Evolutionary conservation across 345 rosid species (phyloP), one percentile per base, ranked within the genome.

Genomic region (Citrus mangshanensis): DNA sequence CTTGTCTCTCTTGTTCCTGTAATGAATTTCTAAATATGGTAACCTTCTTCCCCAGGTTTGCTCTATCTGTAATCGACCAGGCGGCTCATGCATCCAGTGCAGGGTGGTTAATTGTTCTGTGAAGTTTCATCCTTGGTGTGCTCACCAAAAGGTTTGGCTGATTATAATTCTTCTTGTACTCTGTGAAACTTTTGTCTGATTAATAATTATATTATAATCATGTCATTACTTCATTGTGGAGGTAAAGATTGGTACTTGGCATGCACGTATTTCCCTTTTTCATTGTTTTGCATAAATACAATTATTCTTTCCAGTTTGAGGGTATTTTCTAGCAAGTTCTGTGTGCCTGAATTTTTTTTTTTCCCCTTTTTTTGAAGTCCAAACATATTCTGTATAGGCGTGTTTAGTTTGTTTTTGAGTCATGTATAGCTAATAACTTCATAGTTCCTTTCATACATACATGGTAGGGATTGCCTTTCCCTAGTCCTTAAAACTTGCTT

Each of bases 71-170:
- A 64, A 77, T 81, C 82, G 86, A 28, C 84, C 82, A 5, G 91
- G 89, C 24, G 91, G 91, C 38, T 80, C 91, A 13, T 88, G 89
- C 60, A 88, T 88, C 79, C 70, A 19, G 73, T 88, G 91, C 84
- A 86, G 89, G 78, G 85, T 86, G 78, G 78, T 63, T 56, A 83
- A 82, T 79, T 88, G 89, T 68, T 75, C 81, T 77, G 76, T 75
- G 81, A 77, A 18, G 58, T 88, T 88, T 79, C 91, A 88, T 75
- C 91, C 91, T 68, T 88, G 91, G 91, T 86, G 91, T 82, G 91
- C 91, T 68, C 87, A 86, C 78, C 87, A 77, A 76, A 86, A 84
- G 91, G 91, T 88, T 56, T 65, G 49, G 65, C 22, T 75, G 51
- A 46, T 46, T 46, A 13, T 46, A 46, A 46, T 46, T 46, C 51